Percentiles rank a stretch among this genome's conserved stretches.
Evolutionary conservation across 1,284 basidiomycete species (phyloP).

Genomic region (Pyrrhoderma lamaoense): DNA sequence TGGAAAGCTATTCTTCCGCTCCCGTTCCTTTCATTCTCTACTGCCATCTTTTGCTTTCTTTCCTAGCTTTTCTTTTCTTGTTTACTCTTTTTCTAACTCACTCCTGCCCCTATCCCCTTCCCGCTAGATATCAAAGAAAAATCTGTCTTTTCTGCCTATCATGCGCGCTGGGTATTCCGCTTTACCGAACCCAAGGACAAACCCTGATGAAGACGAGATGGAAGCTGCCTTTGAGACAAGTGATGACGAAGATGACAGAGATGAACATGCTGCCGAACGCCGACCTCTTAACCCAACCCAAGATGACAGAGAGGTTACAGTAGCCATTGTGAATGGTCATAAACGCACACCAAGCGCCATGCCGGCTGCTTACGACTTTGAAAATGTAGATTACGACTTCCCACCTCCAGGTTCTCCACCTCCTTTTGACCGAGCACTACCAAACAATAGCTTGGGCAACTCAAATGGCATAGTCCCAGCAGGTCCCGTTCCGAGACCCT

Average conservation of each 20-base stretch:
- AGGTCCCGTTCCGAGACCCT: slow-evolving; percentile 31
- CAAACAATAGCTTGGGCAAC: slow-evolving; percentile 64
- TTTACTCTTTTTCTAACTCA: background rate
- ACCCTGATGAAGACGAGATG: slow-evolving; percentile 52
- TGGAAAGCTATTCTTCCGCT: background rate
- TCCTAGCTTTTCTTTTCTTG: slow-evolving; percentile 6
- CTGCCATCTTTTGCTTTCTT: background rate
- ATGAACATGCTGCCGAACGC: slow-evolving; percentile 36
- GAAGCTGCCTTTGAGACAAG: slow-evolving; percentile 72
- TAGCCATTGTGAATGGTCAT: slow-evolving; percentile 1
- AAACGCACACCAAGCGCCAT: slow-evolving; percentile 17
- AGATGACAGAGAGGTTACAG: slow-evolving; percentile 2
- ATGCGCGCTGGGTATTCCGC: slow-evolving; percentile 70
- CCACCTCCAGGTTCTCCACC: slow-evolving; percentile 86
- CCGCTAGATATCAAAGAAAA: too few relatives aligned
- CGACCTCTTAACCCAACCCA: slow-evolving; percentile 41
- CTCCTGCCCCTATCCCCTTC: background rate
- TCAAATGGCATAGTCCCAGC: slow-evolving; percentile 72
- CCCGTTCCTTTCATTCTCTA: background rate
- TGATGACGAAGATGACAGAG: slow-evolving; percentile 55
- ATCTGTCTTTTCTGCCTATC: background rate
- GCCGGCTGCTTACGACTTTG: slow-evolving; percentile 70
- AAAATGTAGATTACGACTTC: slow-evolving; percentile 60
- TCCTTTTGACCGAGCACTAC: slow-evolving; percentile 49
- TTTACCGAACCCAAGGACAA: slow-evolving; percentile 50